Conservation (phyloP, 2,329 filamentous ascomycete species). For the Ophiocordyceps australis region DNA sequence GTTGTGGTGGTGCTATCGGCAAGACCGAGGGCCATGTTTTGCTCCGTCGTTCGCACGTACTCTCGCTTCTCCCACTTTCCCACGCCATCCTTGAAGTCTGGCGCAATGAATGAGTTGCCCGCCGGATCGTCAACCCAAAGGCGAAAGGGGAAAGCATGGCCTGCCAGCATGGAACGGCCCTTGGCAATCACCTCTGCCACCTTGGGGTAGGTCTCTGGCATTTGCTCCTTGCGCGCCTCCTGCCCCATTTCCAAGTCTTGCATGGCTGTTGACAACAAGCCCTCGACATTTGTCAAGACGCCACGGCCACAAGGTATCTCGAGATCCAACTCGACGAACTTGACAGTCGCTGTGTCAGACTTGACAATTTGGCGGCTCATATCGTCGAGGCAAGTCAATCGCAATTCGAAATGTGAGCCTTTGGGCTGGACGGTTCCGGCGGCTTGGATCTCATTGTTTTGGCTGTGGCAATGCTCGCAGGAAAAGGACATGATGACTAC, state of each 20-base stretch:
- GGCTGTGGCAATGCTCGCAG: conserved; percentile 75
- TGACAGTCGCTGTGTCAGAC: conserved; percentile 70
- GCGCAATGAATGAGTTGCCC: conserved; percentile 93
- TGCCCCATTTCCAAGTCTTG: conserved; percentile 72
- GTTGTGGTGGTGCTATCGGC: conserved; percentile 39
- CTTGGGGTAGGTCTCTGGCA: conserved; percentile 63
- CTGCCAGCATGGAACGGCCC: conserved; percentile 59
- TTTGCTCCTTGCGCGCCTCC: conserved; percentile 57
- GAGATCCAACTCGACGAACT: conserved; percentile 79
- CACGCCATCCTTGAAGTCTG: conserved; percentile 59
- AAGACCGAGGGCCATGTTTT: conserved; percentile 75
- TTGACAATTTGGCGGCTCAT: conserved; percentile 82
- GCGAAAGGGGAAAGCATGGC: conserved; percentile 71
- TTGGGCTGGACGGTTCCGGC: conserved; percentile 84
- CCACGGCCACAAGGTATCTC: conserved; percentile 85
- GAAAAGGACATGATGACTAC: conserved; percentile 94
- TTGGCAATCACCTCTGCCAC: conserved; percentile 59
- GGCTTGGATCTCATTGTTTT: conserved; percentile 86
- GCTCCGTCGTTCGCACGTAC: conserved; percentile 64
- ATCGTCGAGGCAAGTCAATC: conserved; percentile 54
- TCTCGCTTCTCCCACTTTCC: conserved; percentile 81
- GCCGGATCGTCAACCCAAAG: conserved; percentile 78
- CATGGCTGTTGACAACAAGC: conserved; percentile 60
- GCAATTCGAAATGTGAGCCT: conserved; percentile 69
- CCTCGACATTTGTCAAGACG: conserved; percentile 87